A percentile compares a stretch with the other conserved stretches of the same genome.
phyloP scores from a whole-genome alignment of 257 asterid genomes.

The Striga asiatica region DNA sequence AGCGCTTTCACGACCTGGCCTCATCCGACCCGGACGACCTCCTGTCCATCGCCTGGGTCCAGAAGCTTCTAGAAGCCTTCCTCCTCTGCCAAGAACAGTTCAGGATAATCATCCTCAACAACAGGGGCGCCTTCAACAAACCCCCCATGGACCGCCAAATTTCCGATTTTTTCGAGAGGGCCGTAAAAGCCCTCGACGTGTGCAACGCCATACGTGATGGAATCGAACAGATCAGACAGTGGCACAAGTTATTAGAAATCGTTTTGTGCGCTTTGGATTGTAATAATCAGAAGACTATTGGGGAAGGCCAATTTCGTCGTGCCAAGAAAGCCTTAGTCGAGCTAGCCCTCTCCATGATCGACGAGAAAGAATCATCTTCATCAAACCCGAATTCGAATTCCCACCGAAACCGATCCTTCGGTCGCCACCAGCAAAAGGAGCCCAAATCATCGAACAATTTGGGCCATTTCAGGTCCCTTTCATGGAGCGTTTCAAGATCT shows the following conservation, averaged over 20 bases:
- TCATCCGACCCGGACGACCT: conserved; percentile 31
- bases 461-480: conserved; percentile 60
- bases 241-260: conserved; percentile 86
- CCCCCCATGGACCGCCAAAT: conserved; percentile 60
- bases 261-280: conserved; percentile 52
- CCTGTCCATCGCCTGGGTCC: conserved; percentile 66
- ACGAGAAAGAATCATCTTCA: conserved; percentile 37
- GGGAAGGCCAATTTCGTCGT: conserved; percentile 92
- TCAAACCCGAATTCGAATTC: conserved; percentile 22
- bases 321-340: conserved; percentile 70
- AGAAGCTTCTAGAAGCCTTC: conserved; percentile 58
- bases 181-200: conserved; percentile 81
- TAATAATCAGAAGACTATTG: conserved; percentile 43
- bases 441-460: conserved; percentile 19
- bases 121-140: conserved; percentile 24
- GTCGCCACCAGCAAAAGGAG: conserved; percentile 41
- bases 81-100: conserved; percentile 81
- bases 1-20: conserved; percentile 41
- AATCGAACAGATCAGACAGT: conserved; percentile 73
- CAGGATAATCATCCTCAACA: conserved; percentile 38
- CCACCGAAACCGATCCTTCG: conserved; percentile 76
- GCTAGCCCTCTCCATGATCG: conserved; percentile 74
- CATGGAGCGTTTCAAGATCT: conserved; percentile 91
- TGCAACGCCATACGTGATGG: conserved; percentile 94
- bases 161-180: conserved; percentile 63